Conservation (phyloP, 2,329 filamentous ascomycete genomes). For the Drechslera avenae region DNA sequence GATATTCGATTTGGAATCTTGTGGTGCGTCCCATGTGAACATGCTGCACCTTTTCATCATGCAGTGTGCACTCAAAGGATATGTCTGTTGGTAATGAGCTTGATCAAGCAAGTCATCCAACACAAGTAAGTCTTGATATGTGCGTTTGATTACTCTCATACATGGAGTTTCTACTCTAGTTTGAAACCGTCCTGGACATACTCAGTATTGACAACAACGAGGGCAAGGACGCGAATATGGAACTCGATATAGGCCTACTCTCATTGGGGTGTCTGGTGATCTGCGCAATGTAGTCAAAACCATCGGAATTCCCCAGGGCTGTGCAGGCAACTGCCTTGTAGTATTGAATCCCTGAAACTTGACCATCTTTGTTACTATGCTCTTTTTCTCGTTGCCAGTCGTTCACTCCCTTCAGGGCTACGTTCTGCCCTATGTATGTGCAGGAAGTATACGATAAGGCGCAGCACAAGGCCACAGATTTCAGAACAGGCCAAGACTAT, state of each 20-base stretch:
- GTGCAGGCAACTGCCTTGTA: slow-evolving; percentile 27
- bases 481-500: slow-evolving; percentile 44
- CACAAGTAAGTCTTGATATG: too few relatives aligned
- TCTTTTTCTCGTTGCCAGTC: slow-evolving; percentile 30
- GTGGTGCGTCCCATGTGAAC: too few relatives aligned
- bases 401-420: slow-evolving; percentile 24
- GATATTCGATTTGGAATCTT: too few relatives aligned
- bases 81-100: too few relatives aligned
- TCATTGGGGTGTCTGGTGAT: slow-evolving; percentile 55
- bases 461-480: slow-evolving; percentile 23
- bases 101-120: too few relatives aligned
- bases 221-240: slow-evolving; percentile 32
- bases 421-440: slow-evolving; percentile 41
- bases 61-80: too few relatives aligned
- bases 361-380: slow-evolving; percentile 56
- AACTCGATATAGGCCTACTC: slow-evolving; percentile 34
- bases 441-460: slow-evolving; percentile 44
- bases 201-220: slow-evolving; percentile 37
- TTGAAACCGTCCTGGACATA: slow-evolving; percentile 32
- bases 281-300: slow-evolving; percentile 53
- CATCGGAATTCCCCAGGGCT: slow-evolving; percentile 42
- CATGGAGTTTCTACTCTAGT: too few relatives aligned
- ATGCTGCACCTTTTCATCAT: too few relatives aligned
- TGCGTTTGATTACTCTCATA: too few relatives aligned
- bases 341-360: slow-evolving; percentile 51